Conservation (phyloP, 768 basidiomycete genomes). For the Leucosporidium scottii region DNA sequence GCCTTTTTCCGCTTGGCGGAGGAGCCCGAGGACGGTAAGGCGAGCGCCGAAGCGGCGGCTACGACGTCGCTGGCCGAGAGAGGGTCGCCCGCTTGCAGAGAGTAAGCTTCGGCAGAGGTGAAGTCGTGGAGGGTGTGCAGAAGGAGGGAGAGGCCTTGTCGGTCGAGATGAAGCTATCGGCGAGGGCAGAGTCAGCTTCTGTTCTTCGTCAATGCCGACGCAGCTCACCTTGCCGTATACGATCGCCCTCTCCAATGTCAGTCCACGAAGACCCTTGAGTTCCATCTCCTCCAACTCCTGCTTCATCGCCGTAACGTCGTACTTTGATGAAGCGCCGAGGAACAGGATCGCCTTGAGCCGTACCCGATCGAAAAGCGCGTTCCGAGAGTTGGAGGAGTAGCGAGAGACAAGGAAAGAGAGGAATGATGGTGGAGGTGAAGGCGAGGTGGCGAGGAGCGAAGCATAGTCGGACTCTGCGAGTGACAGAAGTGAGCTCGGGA, state of each 20-base stretch:
- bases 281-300: conserved; percentile 23
- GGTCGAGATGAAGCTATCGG: conserved; percentile 25
- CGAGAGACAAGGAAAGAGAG: conserved; percentile 15
- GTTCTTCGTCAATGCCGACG: not conserved
- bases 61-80: conserved; percentile 2
- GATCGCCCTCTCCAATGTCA: conserved; percentile 21
- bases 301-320: conserved; percentile 22
- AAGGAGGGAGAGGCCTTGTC: conserved; percentile 23
- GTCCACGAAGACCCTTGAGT: conserved; percentile 9
- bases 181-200: not conserved
- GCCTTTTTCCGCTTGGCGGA: not conserved
- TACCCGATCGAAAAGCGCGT: conserved; percentile 16
- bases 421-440: conserved; percentile 6
- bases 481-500: no score
- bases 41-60: not conserved
- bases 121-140: conserved; percentile 24
- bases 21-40: not conserved
- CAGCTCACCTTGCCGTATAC: conserved; percentile 25
- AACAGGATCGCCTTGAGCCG: conserved; percentile 27
- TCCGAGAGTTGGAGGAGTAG: not conserved
- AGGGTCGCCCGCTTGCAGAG: conserved; percentile 22
- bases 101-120: conserved; percentile 21
- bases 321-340: conserved; percentile 11
- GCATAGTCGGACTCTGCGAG: conserved; percentile 18
- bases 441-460: not conserved